Base-by-base conservation (phyloP, 305 asterid genomes). In the Plantago rigida region DNA sequence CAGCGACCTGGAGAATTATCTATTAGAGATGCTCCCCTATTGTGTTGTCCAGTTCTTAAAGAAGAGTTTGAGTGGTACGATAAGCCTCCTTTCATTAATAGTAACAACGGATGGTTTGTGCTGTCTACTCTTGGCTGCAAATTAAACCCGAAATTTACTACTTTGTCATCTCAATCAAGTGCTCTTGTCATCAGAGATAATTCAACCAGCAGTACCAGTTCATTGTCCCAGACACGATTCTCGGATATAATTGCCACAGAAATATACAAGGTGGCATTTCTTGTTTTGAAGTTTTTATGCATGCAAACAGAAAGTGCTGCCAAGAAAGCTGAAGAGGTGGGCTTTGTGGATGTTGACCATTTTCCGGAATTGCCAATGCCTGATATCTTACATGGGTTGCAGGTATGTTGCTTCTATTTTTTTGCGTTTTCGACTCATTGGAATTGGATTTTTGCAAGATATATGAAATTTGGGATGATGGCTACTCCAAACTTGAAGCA, bases 341-440 rank as follows among this genome's bases (percentile, higher is more conserved):
- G 99, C 61, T 86, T 81, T 69, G 82, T 92, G 42, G 96, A 92
- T 74, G 81, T 80, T 66, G 84, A 90, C 41, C 86, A 76, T 71
- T 92, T 89, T 59, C 99, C 99, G 0, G 99, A 92, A 82, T 82
- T 92, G n/a, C 97, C 99, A 34, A 82, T 89, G 97, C 97, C 99
- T 64, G 96, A 88, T 58, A 85, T 92, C 76, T 79, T 92, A 51
- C 97, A 89, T 59, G 92, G 94, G 36, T 77, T 88, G 82, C 99
- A 88, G 96, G 99, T 84, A 48, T 1, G 41, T 62, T 29, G 19
- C 44, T 47, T 29, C 7, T 26, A 47, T 44, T 13, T n/a, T n/a
- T 28, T 29, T 50, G 17, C 47, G 15, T 36, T 46, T 11, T 11
- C 15, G 17, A 19, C 14, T 22, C 8, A 2, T 7, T 6, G 0